These are phyloP conservation scores for Ceratocystis alfenasii DNA, from an alignment of 2,329 filamentous ascomycete genomes.

Conservation along the genomic window DNA sequence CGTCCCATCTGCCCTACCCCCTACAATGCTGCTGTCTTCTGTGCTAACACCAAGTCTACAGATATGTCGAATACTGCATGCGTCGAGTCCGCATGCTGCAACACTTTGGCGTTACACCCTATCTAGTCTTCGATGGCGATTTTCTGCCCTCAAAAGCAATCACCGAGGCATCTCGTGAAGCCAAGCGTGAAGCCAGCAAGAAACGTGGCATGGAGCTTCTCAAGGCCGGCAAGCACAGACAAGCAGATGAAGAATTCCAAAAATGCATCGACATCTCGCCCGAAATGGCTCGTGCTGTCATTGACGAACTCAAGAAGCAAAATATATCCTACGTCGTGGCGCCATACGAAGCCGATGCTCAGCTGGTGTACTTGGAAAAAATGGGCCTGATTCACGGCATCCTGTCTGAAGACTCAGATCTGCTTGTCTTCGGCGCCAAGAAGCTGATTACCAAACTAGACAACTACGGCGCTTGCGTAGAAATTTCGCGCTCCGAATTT, in stretches of 20 bases:
- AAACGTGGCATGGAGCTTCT: conserved; percentile 65
- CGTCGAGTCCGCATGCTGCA: conserved; percentile 85
- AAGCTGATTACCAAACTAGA: conserved; percentile 87
- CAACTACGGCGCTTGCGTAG: conserved; percentile 82
- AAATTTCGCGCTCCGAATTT: conserved; percentile 83
- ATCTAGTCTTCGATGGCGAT: conserved; percentile 92
- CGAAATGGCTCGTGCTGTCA: conserved; percentile 83
- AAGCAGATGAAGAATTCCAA: conserved; percentile 77
- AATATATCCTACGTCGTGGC: conserved; percentile 81
- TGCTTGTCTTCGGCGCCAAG: conserved; percentile 89
- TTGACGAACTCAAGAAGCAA: conserved; percentile 76
- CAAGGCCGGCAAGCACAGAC: conserved; percentile 64
- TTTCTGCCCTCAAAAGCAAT: conserved; percentile 84
- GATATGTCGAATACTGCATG: conserved; percentile 83
- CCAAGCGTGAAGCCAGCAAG: conserved; percentile 64
- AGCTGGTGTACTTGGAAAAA: conserved; percentile 84
- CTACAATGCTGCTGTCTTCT: background rate
- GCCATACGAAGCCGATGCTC: conserved; percentile 95
- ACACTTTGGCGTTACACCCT: conserved; percentile 88
- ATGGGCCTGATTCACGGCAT: conserved; percentile 77
- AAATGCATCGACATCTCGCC: conserved; percentile 94
- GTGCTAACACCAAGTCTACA: conserved; percentile 29
- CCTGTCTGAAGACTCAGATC: conserved; percentile 89
- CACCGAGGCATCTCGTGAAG: conserved; percentile 68
- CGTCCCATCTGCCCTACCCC: background rate